These are phyloP conservation scores for Erodium maritimum DNA, from an alignment of 345 rosid genomes.

Conservation along the genomic window DNA sequence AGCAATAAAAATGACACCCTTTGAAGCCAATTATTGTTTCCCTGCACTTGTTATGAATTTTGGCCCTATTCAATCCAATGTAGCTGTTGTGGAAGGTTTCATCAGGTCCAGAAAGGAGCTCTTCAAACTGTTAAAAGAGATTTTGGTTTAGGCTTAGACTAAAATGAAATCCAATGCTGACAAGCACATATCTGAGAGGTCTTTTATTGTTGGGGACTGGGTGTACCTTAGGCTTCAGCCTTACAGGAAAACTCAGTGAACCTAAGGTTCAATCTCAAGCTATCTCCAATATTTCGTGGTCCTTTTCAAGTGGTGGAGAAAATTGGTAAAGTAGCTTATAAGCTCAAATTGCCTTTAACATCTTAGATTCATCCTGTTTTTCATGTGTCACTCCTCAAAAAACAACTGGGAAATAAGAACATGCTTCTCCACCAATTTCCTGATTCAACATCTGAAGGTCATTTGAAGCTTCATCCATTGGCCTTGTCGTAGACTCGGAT, in stretches of 20 bases:
- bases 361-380: neutral
- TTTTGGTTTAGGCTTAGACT: neutral
- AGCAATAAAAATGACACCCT: neutral
- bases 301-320: neutral
- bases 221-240: neutral
- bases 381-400: neutral
- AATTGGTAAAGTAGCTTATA: neutral
- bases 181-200: neutral
- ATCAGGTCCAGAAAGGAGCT: neutral
- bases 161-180: neutral
- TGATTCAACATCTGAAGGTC: too few species aligned
- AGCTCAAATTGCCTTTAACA: neutral
- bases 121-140: neutral
- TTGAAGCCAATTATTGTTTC: neutral
- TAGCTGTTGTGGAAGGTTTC: neutral
- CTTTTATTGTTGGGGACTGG: neutral
- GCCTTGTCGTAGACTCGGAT: too few species aligned
- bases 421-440: neutral
- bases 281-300: neutral
- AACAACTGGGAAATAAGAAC: neutral
- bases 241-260: neutral
- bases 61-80: neutral
- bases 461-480: too few species aligned
- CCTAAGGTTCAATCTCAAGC: neutral
- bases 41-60: neutral